Evolutionary conservation across 208 protist genomes (phyloP).

Genomic region (Borovskyia barvae): DNA sequence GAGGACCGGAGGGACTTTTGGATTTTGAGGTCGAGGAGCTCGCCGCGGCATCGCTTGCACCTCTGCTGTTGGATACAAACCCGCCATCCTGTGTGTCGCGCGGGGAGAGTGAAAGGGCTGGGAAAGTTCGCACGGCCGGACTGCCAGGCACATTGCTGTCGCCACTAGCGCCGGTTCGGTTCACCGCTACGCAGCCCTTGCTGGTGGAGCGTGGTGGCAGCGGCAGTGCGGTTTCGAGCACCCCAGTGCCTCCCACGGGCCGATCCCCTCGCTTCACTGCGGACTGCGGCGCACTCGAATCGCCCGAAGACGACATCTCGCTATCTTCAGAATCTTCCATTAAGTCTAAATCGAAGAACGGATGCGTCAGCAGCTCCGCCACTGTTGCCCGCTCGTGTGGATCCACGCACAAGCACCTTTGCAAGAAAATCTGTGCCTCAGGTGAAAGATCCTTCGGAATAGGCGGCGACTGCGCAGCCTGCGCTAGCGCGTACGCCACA

Average conservation of each 20-base stretch:
- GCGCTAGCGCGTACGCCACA: conserved; percentile 63
- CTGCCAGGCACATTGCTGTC: background rate
- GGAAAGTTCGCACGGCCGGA: background rate
- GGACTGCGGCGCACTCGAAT: conserved; percentile 30
- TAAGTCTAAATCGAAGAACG: conserved; percentile 63
- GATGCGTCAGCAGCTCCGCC: conserved; percentile 65
- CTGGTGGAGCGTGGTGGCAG: background rate
- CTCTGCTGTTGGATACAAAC: background rate
- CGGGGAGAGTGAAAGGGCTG: background rate
- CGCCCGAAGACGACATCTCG: conserved; percentile 42
- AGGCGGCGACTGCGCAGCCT: conserved; percentile 45
- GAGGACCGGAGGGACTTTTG: conserved; percentile 32
- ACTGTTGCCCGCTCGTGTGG: conserved; percentile 58
- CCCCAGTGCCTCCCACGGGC: conserved; percentile 12
- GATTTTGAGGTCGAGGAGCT: conserved; percentile 19
- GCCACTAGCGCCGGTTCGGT: background rate
- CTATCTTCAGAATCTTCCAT: conserved; percentile 41
- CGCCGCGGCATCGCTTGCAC: background rate
- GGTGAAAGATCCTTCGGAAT: conserved; percentile 58
- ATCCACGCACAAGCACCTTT: conserved; percentile 54
- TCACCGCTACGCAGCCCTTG: background rate
- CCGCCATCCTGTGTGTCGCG: background rate
- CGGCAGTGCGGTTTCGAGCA: background rate
- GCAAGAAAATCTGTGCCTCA: conserved; percentile 67
- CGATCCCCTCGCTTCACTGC: conserved; percentile 30